phyloP scores from a whole-genome alignment of 1,284 basidiomycete genomes.

The Hypsizygus ulmarius region DNA sequence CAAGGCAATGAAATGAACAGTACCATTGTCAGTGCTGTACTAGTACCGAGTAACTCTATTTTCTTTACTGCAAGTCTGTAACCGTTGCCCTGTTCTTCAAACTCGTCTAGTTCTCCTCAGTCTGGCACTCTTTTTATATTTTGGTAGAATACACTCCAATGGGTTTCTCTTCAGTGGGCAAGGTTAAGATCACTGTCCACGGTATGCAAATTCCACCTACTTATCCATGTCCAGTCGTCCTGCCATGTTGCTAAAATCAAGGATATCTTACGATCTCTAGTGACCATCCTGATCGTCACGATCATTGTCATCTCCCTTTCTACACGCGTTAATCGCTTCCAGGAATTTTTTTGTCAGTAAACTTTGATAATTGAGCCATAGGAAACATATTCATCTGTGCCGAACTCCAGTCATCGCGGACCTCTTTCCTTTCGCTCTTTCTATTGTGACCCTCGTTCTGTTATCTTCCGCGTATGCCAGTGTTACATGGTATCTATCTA shows the following conservation, averaged over 20 bases:
- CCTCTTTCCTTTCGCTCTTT: slow-evolving; percentile 56
- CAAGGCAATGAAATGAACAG: too few species aligned
- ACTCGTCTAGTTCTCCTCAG: neutral
- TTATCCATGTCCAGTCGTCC: too few species aligned
- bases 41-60: too few species aligned
- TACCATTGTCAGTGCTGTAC: too few species aligned
- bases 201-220: slow-evolving; percentile 4
- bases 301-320: slow-evolving; percentile 53
- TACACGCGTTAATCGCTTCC: slow-evolving; percentile 51
- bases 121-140: slow-evolving; percentile 4
- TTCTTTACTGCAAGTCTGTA: neutral
- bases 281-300: slow-evolving; percentile 42
- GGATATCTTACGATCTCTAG: slow-evolving; percentile 25
- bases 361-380: neutral
- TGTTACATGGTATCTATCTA: slow-evolving; percentile 15
- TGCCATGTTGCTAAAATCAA: neutral
- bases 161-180: slow-evolving; percentile 27
- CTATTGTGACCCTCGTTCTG: slow-evolving; percentile 47
- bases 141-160: slow-evolving; percentile 7
- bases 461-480: slow-evolving; percentile 27
- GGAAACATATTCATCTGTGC: neutral
- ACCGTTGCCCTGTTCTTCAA: too few species aligned
- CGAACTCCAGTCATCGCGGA: slow-evolving; percentile 40
- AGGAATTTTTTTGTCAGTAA: slow-evolving; percentile 59
- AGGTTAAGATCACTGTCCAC: slow-evolving; percentile 22